phyloP scores from a whole-genome alignment of 2,329 filamentous ascomycete species.

The Ceratocystis albifundus region DNA sequence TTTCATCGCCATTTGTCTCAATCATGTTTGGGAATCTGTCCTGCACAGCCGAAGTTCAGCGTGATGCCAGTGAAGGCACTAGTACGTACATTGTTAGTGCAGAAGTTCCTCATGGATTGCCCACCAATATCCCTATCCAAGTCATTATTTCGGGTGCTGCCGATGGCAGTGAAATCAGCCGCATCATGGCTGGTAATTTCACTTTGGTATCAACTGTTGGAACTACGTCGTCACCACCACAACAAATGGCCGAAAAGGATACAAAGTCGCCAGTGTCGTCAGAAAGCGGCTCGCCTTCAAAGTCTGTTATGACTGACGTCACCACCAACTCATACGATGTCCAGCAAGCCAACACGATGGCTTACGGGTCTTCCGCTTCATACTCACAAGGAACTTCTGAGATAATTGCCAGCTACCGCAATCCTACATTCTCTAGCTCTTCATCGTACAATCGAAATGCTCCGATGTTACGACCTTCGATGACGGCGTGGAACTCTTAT shows the following conservation, averaged over 20 bases:
- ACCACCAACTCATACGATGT: conserved; percentile 9
- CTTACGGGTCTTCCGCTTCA: conserved; percentile 24
- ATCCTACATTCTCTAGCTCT: conserved; percentile 40
- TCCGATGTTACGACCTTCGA: conserved; percentile 32
- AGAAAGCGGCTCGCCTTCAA: conserved; percentile 33
- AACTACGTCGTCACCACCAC: background rate
- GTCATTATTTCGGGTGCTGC: conserved; percentile 41
- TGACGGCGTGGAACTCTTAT: conserved; percentile 37
- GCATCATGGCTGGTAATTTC: conserved; percentile 35
- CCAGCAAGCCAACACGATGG: background rate
- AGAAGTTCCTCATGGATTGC: conserved; percentile 51
- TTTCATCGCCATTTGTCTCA: conserved; percentile 10
- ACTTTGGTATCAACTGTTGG: background rate
- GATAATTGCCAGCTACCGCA: conserved; percentile 47
- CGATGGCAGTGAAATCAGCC: conserved; percentile 42
- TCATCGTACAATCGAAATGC: conserved; percentile 32
- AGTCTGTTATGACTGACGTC: conserved; percentile 29
- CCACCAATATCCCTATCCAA: conserved; percentile 35
- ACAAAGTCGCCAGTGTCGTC: conserved; percentile 34
- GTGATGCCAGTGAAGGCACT: conserved; percentile 32
- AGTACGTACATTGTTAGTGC: conserved; percentile 55
- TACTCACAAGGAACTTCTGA: conserved; percentile 37
- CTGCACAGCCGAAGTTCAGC: conserved; percentile 51
- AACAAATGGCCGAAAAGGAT: conserved; percentile 26
- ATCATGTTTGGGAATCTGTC: conserved; percentile 9